Conservation (phyloP, 192 early-diverging fungal species). For the Rhizophagus prolifer region DNA sequence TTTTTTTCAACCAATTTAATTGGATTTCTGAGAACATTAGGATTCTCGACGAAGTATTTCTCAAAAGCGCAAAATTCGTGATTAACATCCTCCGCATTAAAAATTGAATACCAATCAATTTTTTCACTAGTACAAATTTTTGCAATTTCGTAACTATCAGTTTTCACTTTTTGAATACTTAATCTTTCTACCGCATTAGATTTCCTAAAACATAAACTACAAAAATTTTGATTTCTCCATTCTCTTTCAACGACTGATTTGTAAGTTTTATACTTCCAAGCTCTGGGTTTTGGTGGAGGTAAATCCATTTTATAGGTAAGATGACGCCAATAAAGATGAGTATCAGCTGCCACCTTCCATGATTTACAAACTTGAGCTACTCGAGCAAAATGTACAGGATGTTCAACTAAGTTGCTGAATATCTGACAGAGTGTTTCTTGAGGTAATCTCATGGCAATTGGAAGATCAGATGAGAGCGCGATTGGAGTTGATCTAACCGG, state of each 20-base stretch:
- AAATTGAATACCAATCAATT: no score
- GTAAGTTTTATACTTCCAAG: neutral
- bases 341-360: neutral
- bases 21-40: no score
- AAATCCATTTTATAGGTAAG: neutral
- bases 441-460: neutral
- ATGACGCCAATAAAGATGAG: neutral
- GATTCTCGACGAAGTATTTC: no score
- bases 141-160: no score
- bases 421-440: neutral
- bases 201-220: neutral
- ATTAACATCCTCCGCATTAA: no score
- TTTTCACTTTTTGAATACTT: no score
- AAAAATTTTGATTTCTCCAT: neutral
- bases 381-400: neutral
- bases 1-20: no score
- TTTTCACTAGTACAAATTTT: no score
- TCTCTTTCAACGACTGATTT: neutral
- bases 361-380: constrained; percentile 9
- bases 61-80: no score
- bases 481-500: neutral
- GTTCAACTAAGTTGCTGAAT: neutral
- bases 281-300: neutral
- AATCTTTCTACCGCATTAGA: neutral
- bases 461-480: neutral